These are phyloP conservation scores for Xylaria cubensis DNA, from an alignment of 495 filamentous ascomycete species.

Conservation along the genomic window DNA sequence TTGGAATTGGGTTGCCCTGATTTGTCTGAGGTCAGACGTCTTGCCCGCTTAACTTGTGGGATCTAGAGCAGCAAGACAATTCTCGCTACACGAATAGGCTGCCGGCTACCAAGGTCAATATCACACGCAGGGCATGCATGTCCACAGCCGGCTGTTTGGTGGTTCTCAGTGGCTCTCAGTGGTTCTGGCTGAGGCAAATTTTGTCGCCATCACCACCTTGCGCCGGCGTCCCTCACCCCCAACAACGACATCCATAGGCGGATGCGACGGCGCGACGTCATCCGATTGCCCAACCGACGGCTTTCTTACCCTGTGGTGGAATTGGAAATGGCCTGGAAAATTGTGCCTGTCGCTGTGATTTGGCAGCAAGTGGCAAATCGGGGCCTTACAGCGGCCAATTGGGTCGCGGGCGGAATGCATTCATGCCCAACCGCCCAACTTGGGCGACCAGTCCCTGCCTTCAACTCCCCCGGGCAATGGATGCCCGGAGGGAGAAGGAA, in stretches of 20 bases:
- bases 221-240: background rate
- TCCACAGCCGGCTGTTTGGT: slow-evolving; percentile 14
- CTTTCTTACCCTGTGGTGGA: background rate
- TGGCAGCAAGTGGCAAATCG: slow-evolving; percentile 30
- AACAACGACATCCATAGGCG: slow-evolving; percentile 20
- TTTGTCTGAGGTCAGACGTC: slow-evolving; percentile 26
- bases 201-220: slow-evolving; percentile 4
- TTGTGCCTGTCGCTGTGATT: slow-evolving; percentile 19
- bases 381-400: slow-evolving; percentile 19
- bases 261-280: slow-evolving; percentile 29
- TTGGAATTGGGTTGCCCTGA: slow-evolving; percentile 7
- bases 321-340: slow-evolving; percentile 16
- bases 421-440: slow-evolving; percentile 30
- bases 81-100: slow-evolving; percentile 14
- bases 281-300: slow-evolving; percentile 31
- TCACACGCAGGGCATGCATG: slow-evolving; percentile 26
- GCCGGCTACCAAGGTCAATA: slow-evolving; percentile 9
- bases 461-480: background rate
- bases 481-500: background rate
- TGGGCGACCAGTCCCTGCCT: slow-evolving; percentile 20
- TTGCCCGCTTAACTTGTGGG: slow-evolving; percentile 9
- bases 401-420: slow-evolving; percentile 23
- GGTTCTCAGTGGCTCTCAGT: slow-evolving; percentile 24
- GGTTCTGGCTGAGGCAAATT: slow-evolving; percentile 22
- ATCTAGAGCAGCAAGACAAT: slow-evolving; percentile 4